Percentiles rank a stretch among this genome's conserved stretches.
Evolutionary conservation across 2,329 filamentous ascomycete genomes (phyloP).

Genomic region (Diaporthe sp.): DNA sequence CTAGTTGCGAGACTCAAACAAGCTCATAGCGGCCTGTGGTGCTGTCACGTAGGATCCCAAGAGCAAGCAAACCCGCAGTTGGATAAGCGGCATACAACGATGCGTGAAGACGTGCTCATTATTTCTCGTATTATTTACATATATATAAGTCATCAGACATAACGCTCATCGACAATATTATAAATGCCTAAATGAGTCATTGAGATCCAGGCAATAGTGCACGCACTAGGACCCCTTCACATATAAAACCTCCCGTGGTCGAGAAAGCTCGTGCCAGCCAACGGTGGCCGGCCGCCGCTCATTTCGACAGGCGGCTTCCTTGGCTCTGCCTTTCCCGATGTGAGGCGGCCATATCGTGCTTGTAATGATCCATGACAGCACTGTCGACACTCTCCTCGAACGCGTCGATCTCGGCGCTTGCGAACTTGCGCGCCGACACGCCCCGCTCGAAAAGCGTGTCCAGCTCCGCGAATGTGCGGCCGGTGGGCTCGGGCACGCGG

Average conservation of each 20-base stretch:
- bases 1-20: background rate
- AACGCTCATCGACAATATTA: background rate
- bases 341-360: conserved; percentile 49
- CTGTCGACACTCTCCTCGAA: conserved; percentile 63
- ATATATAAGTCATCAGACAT: conserved; percentile 6
- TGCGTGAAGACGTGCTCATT: background rate
- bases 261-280: background rate
- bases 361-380: conserved; percentile 60
- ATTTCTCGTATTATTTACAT: conserved; percentile 8
- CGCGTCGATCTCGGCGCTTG: conserved; percentile 65
- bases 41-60: background rate
- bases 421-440: conserved; percentile 79
- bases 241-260: too few relatives aligned
- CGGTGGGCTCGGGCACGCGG: conserved; percentile 81
- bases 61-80: background rate
- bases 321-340: conserved; percentile 41
- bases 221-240: background rate
- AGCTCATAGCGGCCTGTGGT: background rate
- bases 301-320: conserved; percentile 14
- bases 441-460: conserved; percentile 84
- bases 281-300: background rate
- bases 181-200: background rate
- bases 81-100: background rate
- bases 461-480: conserved; percentile 86
- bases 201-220: background rate